Conservation (phyloP, 2,329 filamentous ascomycete genomes). For the Verticillium nubilum region DNA sequence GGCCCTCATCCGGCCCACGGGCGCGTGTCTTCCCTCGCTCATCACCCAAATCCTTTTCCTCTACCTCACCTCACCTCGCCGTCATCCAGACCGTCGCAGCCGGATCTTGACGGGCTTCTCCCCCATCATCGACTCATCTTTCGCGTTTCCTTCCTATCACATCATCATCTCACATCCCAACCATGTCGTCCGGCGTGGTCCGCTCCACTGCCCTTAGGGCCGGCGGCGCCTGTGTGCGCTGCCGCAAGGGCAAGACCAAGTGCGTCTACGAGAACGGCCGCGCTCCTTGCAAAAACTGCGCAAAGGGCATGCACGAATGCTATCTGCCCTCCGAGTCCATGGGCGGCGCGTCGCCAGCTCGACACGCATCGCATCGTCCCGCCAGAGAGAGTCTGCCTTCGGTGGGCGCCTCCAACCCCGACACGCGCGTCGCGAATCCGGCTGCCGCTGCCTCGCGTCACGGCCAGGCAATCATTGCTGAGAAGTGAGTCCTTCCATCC, state of each 20-base stretch:
- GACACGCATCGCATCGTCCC: slow-evolving; percentile 41
- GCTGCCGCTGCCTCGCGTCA: slow-evolving; percentile 41
- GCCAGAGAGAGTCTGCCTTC: slow-evolving; percentile 50
- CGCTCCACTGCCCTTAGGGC: slow-evolving; percentile 55
- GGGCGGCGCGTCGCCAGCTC: slow-evolving; percentile 54
- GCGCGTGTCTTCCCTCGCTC: not conserved
- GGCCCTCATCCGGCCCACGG: not conserved
- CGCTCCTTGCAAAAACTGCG: slow-evolving; percentile 59
- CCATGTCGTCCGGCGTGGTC: slow-evolving; percentile 42
- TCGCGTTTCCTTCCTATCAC: not conserved
- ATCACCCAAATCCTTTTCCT: not conserved
- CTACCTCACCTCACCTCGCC: not conserved
- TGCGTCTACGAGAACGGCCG: slow-evolving; percentile 59
- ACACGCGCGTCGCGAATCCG: slow-evolving; percentile 35
- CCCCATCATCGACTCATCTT: not conserved
- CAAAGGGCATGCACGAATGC: slow-evolving; percentile 59
- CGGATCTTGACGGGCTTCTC: not conserved
- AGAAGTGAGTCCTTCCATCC: slow-evolving; percentile 46
- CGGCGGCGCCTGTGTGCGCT: slow-evolving; percentile 57
- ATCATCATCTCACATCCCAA: not conserved
- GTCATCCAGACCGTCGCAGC: no score
- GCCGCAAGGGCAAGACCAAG: slow-evolving; percentile 60
- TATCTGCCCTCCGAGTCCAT: slow-evolving; percentile 57
- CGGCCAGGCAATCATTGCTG: slow-evolving; percentile 34
- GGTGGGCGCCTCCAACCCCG: slow-evolving; percentile 40